These are phyloP conservation scores for Cajanus cajan DNA, from an alignment of 306 rosid genomes.

Conservation along the genomic window DNA sequence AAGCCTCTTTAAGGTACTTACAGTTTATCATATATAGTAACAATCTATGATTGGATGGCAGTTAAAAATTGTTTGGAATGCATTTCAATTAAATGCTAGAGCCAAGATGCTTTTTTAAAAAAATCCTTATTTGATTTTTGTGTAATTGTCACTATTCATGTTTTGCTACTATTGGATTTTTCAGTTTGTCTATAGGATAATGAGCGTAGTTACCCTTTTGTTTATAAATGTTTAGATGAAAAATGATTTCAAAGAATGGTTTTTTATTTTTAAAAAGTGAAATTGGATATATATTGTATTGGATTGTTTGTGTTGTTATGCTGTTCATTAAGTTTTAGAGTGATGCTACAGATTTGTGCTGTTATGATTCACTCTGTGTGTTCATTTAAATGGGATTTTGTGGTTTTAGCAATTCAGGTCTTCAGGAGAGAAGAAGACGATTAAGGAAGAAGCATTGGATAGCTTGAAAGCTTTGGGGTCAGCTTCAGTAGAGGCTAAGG, in stretches of 20 bases:
- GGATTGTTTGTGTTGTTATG: not conserved
- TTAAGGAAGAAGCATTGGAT: constrained; percentile 82
- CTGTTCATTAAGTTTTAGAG: constrained; percentile 4
- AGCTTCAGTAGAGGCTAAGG: constrained; percentile 51
- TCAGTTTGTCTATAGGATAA: not conserved
- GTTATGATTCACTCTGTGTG: not conserved
- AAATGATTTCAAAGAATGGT: not conserved
- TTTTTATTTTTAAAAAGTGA: not conserved
- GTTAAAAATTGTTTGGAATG: no score
- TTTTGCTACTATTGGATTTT: constrained; percentile 16
- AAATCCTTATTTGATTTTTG: not conserved
- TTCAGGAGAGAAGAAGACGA: constrained; percentile 67
- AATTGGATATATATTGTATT: not conserved
- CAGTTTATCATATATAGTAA: no score
- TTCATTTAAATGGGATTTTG: constrained; percentile 37
- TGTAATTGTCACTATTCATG: not conserved
- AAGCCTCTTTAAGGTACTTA: no score
- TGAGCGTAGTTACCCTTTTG: not conserved
- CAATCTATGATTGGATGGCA: no score
- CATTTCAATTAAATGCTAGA: not conserved
- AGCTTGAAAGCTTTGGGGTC: constrained; percentile 71
- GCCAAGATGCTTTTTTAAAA: not conserved
- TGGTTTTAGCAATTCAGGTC: constrained; percentile 84
- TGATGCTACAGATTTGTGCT: not conserved
- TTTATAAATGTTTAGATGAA: not conserved